phyloP scores from a whole-genome alignment of 2,329 filamentous ascomycete genomes.

The Ustulina deusta region DNA sequence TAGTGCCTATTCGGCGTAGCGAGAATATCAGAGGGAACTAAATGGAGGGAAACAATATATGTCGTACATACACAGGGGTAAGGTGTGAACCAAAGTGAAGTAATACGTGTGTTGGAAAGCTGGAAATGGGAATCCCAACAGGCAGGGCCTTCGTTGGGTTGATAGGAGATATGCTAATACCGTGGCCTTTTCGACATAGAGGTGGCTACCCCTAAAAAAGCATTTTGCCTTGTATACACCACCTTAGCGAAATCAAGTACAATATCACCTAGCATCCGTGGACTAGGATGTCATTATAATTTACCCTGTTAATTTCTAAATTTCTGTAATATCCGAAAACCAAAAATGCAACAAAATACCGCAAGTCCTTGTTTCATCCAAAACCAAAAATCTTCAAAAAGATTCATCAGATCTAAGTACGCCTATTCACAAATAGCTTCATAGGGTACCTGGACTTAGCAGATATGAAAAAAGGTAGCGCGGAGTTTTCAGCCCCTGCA shows the following conservation, averaged over 20 bases:
- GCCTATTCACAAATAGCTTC: no score
- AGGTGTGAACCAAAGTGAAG: slow-evolving; percentile 8
- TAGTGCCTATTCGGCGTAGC: neutral
- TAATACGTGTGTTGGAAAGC: neutral
- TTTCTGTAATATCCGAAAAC: neutral
- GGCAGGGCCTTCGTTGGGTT: no score
- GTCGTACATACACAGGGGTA: slow-evolving; percentile 1
- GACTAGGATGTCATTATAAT: neutral
- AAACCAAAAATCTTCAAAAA: no score
- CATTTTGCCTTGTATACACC: neutral
- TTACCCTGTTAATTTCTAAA: slow-evolving; percentile 8
- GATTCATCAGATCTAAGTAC: no score
- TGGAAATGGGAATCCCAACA: neutral
- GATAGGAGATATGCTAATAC: neutral
- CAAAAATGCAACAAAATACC: neutral
- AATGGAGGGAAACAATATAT: slow-evolving; percentile 4
- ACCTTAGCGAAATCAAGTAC: slow-evolving; percentile 3
- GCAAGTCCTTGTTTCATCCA: no score
- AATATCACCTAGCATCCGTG: neutral
- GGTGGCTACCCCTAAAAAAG: neutral
- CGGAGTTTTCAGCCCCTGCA: neutral
- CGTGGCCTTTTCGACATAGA: neutral
- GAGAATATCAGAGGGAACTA: neutral
- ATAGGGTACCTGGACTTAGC: neutral
- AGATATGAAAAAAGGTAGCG: neutral